A percentile compares a stretch with the other conserved stretches of the same genome.
These are phyloP conservation scores for Arthrinium puccinioides DNA, from an alignment of 2,329 filamentous ascomycete species.

Conservation along the genomic window DNA sequence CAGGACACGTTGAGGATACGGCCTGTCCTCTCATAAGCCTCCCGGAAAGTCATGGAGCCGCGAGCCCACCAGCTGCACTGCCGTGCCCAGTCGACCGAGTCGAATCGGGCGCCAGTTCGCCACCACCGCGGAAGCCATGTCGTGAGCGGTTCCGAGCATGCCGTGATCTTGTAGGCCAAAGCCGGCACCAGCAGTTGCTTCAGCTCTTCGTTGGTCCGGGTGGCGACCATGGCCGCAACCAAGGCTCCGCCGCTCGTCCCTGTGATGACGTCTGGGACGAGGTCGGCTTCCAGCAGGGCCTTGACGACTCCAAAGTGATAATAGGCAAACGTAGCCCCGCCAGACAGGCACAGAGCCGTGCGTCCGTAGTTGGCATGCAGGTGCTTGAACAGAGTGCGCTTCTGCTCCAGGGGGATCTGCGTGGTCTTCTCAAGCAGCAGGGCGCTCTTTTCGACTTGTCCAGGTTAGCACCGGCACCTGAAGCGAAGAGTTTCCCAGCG, in stretches of 20 bases:
- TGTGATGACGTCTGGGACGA: conserved; percentile 89
- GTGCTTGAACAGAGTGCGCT: conserved; percentile 78
- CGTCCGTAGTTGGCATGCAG: conserved; percentile 86
- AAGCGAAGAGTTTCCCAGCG: conserved; percentile 9
- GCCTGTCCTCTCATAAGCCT: conserved; percentile 90
- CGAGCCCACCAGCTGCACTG: conserved; percentile 83
- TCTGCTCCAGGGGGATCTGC: conserved; percentile 63
- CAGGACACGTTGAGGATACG: conserved; percentile 94
- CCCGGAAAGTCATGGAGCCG: conserved; percentile 87
- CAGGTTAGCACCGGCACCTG: background rate
- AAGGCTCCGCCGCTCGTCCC: conserved; percentile 92
- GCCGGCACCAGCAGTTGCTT: conserved; percentile 79
- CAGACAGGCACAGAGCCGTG: conserved; percentile 86
- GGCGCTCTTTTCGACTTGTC: conserved; percentile 55
- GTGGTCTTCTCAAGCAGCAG: conserved; percentile 61
- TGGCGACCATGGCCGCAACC: conserved; percentile 79
- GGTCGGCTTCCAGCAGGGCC: conserved; percentile 76
- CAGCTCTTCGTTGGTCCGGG: conserved; percentile 85
- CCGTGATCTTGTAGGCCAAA: conserved; percentile 75
- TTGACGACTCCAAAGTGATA: conserved; percentile 94
- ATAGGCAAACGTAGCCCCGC: conserved; percentile 90
- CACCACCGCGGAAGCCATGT: conserved; percentile 84
- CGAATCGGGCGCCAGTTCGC: conserved; percentile 87
- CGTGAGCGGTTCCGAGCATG: conserved; percentile 70
- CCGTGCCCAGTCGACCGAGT: conserved; percentile 84